A percentile compares a stretch with the other conserved stretches of the same genome.
phyloP scores from a whole-genome alignment of 805 yeast species.

The Yarrowia yakushimensis region DNA sequence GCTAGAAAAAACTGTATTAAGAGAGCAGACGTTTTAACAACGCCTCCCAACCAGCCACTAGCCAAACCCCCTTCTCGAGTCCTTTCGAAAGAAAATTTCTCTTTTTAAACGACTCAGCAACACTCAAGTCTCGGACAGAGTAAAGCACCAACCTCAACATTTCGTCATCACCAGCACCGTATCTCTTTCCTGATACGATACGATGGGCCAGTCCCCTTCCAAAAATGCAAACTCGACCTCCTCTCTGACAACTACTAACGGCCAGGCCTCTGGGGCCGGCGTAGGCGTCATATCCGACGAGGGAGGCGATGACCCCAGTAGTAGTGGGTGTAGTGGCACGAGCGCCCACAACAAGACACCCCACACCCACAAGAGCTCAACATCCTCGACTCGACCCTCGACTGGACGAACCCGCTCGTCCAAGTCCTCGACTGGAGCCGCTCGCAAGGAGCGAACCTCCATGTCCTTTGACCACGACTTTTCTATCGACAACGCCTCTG shows the following conservation, averaged over 20 bases:
- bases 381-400: neutral
- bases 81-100: slow-evolving; percentile 3
- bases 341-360: slow-evolving; percentile 23
- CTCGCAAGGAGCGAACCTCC: slow-evolving; percentile 16
- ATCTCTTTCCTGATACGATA: slow-evolving; percentile 25
- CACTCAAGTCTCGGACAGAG: slow-evolving; percentile 21
- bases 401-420: neutral
- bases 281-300: slow-evolving; percentile 33
- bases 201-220: slow-evolving; percentile 26
- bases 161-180: slow-evolving; percentile 23
- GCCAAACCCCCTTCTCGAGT: slow-evolving; percentile 10
- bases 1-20: slow-evolving; percentile 23
- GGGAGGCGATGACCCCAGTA: slow-evolving; percentile 29
- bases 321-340: slow-evolving; percentile 31
- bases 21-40: slow-evolving; percentile 22
- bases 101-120: slow-evolving; percentile 11
- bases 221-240: slow-evolving; percentile 26
- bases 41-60: slow-evolving; percentile 25
- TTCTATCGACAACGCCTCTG: slow-evolving; percentile 21
- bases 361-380: neutral
- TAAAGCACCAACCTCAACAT: slow-evolving; percentile 23
- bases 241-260: slow-evolving; percentile 26
- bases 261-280: slow-evolving; percentile 22
- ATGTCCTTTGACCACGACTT: slow-evolving; percentile 21
- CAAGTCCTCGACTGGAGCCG: slow-evolving; percentile 1